Conservation (phyloP, 495 filamentous ascomycete species). For the Platismatia glauca region DNA sequence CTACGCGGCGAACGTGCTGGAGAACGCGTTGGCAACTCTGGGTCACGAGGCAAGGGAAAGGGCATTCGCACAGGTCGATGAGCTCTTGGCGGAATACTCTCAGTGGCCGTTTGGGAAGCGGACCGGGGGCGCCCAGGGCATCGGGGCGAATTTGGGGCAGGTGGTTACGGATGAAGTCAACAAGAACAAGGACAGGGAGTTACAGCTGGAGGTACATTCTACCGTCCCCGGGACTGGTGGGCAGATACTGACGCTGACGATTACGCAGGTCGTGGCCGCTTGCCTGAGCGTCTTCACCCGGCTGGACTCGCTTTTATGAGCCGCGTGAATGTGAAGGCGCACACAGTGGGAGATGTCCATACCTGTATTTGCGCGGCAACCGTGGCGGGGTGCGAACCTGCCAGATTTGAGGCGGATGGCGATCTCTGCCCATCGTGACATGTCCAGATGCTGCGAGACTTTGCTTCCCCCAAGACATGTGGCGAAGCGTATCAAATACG, state of each 20-base stretch:
- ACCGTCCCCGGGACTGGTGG: no score
- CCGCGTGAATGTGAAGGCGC: neutral
- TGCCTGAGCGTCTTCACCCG: constrained; percentile 95
- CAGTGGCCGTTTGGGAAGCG: constrained; percentile 91
- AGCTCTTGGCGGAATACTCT: constrained; percentile 87
- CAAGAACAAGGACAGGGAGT: constrained; percentile 76
- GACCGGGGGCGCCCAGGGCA: constrained; percentile 61
- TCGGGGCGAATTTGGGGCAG: constrained; percentile 90
- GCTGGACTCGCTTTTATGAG: constrained; percentile 84
- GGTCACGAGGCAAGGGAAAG: constrained; percentile 89
- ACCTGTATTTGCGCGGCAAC: neutral
- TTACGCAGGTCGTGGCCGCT: constrained; percentile 68
- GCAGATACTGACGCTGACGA: constrained; percentile 7
- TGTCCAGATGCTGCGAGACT: neutral
- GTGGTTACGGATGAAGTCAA: constrained; percentile 81
- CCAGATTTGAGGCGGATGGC: neutral
- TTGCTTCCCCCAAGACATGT: neutral
- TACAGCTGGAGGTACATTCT: constrained; percentile 76
- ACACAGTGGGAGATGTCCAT: neutral
- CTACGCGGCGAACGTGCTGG: constrained; percentile 94
- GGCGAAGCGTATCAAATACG: neutral
- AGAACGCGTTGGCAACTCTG: constrained; percentile 89
- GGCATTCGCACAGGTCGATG: constrained; percentile 94
- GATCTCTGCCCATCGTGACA: neutral
- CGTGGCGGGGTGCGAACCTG: neutral